Evolutionary conservation across 257 asterid genomes (phyloP), one percentile per base, ranked within the genome.

Genomic region (Lithospermum erythrorhizon): DNA sequence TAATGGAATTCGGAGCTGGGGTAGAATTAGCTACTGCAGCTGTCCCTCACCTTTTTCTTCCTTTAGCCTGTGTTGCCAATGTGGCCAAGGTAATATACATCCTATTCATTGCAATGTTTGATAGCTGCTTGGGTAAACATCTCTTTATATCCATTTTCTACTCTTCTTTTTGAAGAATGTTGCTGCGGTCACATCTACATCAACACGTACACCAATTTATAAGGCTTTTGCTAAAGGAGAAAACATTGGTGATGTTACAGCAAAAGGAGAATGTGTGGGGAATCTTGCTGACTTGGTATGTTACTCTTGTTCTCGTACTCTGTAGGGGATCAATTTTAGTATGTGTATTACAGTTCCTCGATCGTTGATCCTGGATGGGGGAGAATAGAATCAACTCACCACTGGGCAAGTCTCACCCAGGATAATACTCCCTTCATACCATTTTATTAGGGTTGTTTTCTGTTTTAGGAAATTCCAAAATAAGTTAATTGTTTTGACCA

Each of bases 171-270:
- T 72, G 56, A 70, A 93, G 99, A 93, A 93, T 81, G 88, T 93
- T 30, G 84, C 82, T 76, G 97, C 96, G 21, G 97, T 93, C 68
- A 89, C 99, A 70, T 89, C 99, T 56, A 89, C 96, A 23, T 89
- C 97, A 14, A 93, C 99, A 72, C 89, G 99, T 67, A 89, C 97
- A 17, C 99, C 97, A 58, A 89, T 93, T 62, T 93, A 93, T 82
- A 93, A 89, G 81, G 99, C 97, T 63, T 93, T 93, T 69, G 99
- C 99, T 55, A 85, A 79, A 79, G 99, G 99, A 66, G 99, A 93
- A 81, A 93, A 93, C 68, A 93, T 93, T 61, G 99, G 99, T 62
- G 99, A 93, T 84, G 97, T 93, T 68, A 93, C 99, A 66, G 97
- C 99, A 21, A 93, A 93, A 75, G 99, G 99, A 41, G 99, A 93